phyloP scores from a whole-genome alignment of 306 rosid genomes.

The Prosopis cineraria region DNA sequence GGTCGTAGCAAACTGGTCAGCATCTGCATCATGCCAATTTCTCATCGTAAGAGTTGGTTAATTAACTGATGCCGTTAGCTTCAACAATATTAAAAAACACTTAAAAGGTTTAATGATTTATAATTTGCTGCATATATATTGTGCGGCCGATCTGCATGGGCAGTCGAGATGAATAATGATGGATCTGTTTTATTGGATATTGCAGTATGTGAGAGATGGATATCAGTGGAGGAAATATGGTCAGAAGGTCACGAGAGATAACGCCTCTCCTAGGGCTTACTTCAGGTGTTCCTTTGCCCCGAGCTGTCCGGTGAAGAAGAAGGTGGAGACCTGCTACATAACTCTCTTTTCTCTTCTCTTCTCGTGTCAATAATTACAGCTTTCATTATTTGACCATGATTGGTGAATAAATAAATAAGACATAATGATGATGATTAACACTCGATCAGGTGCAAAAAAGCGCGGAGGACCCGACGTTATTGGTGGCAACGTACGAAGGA shows the following conservation, averaged over 20 bases:
- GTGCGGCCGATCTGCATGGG: too few relatives aligned
- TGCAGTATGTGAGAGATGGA: constrained; percentile 81
- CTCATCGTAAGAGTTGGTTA: background rate
- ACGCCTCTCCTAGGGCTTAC: constrained; percentile 96
- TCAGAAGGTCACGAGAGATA: constrained; percentile 91
- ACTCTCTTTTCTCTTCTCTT: background rate
- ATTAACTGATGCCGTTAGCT: background rate
- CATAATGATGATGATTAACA: too few relatives aligned
- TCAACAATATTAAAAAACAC: background rate
- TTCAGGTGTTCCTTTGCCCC: constrained; percentile 85
- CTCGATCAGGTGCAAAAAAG: constrained; percentile 97
- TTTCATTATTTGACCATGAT: background rate
- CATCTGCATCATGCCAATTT: background rate
- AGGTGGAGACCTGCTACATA: constrained; percentile 45
- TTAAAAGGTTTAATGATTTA: background rate
- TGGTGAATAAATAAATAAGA: background rate
- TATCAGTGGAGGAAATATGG: constrained; percentile 97
- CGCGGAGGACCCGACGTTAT: constrained; percentile 63
- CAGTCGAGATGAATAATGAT: too few relatives aligned
- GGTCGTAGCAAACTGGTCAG: background rate
- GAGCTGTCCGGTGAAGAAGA: constrained; percentile 83
- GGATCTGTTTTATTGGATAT: background rate
- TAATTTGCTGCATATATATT: background rate
- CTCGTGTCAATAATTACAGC: background rate
- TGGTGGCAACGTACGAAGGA: constrained; percentile 89